Conservation (phyloP, 2,329 filamentous ascomycete species). For the Pseudogymnoascus sp. region DNA sequence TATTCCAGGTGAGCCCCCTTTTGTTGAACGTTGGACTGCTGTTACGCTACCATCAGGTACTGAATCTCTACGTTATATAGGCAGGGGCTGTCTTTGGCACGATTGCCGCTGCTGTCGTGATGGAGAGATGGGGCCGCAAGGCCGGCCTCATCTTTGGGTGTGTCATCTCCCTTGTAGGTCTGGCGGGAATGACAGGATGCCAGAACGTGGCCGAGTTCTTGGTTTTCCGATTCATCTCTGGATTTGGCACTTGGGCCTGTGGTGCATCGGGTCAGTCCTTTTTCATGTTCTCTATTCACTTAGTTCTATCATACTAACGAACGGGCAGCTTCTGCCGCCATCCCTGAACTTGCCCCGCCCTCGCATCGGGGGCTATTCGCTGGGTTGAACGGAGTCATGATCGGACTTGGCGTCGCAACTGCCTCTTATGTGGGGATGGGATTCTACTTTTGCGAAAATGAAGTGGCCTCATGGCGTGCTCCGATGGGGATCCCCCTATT, state of each 20-base stretch:
- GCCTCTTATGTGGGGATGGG: neutral
- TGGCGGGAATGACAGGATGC: slow-evolving; percentile 38
- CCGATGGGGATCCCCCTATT: neutral
- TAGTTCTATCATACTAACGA: neutral
- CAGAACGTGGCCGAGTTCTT: slow-evolving; percentile 34
- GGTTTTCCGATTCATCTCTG: slow-evolving; percentile 36
- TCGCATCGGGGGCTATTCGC: neutral
- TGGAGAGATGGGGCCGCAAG: neutral
- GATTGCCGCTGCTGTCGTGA: neutral
- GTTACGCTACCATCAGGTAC: neutral
- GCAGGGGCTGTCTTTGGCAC: neutral
- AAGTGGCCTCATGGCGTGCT: neutral
- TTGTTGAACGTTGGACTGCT: neutral
- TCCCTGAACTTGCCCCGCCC: neutral
- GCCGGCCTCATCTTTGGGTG: slow-evolving; percentile 16
- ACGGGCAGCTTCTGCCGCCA: neutral
- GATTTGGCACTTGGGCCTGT: slow-evolving; percentile 26
- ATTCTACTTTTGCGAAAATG: neutral
- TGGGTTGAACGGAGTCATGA: neutral
- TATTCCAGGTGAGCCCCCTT: neutral
- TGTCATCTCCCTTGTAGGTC: slow-evolving; percentile 37
- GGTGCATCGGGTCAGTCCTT: slow-evolving; percentile 22
- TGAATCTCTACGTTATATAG: neutral
- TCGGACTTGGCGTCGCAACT: neutral
- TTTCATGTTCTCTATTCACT: neutral